These are phyloP conservation scores for Sporothrix globosa DNA, from an alignment of 2,329 filamentous ascomycete species.

Conservation along the genomic window DNA sequence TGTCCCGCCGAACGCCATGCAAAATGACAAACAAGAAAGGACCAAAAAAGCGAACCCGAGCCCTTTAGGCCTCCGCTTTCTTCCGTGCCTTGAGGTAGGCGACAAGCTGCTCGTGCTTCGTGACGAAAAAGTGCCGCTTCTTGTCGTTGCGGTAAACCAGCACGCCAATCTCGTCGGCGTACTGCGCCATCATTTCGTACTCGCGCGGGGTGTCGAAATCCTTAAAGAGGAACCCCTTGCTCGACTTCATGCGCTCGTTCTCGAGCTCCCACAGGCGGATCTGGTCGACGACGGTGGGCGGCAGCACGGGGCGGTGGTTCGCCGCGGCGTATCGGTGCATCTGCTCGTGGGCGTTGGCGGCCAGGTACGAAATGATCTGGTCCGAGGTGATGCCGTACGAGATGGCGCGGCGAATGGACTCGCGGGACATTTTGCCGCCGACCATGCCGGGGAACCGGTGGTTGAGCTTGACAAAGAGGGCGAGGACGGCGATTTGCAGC, in stretches of 20 bases:
- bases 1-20: neutral
- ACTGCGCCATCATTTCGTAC: constrained; percentile 70
- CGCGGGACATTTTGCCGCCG: constrained; percentile 84
- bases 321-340: constrained; percentile 70
- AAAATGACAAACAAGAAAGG: neutral
- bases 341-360: constrained; percentile 90
- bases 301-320: constrained; percentile 71
- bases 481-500: constrained; percentile 90
- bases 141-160: constrained; percentile 82
- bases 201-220: constrained; percentile 76
- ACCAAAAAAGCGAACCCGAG: neutral
- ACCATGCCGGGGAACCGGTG: constrained; percentile 95
- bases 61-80: constrained; percentile 45
- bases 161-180: constrained; percentile 90
- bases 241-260: constrained; percentile 88
- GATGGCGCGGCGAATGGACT: constrained; percentile 85
- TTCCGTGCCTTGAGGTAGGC: constrained; percentile 74
- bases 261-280: constrained; percentile 98
- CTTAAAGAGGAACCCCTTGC: constrained; percentile 81
- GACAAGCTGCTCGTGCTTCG: constrained; percentile 83
- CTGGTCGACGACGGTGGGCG: constrained; percentile 95
- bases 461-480: constrained; percentile 83
- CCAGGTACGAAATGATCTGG: constrained; percentile 92
- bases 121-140: constrained; percentile 87
- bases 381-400: constrained; percentile 88